Conservation (phyloP, 106 monocot genomes). For the Acorus calamus region DNA sequence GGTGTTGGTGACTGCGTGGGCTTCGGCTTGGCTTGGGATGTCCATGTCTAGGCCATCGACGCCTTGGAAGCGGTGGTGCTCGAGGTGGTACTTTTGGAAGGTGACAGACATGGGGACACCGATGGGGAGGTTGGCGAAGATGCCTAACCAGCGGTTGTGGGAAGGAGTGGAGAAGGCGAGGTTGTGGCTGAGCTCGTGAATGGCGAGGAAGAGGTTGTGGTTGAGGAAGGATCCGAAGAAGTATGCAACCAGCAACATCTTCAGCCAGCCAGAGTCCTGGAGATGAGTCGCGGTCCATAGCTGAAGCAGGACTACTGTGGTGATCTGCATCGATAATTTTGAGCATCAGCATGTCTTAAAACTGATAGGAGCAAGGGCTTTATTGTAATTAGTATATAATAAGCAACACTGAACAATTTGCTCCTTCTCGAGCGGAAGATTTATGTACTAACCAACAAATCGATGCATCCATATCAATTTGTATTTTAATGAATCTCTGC, state of each 20-base stretch:
- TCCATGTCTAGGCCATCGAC: conserved; percentile 90
- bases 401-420: too few species aligned
- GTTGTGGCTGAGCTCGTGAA: conserved; percentile 95
- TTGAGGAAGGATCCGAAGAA: conserved; percentile 95
- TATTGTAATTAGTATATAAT: too few species aligned
- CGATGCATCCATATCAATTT: too few species aligned
- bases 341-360: too few species aligned
- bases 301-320: conserved; percentile 60
- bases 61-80: conserved; percentile 90
- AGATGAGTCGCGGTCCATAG: conserved; percentile 63
- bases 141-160: conserved; percentile 75
- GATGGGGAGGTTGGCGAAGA: conserved; percentile 87
- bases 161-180: conserved; percentile 74
- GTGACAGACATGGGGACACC: conserved; percentile 96
- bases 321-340: conserved; percentile 31
- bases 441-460: too few species aligned
- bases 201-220: conserved; percentile 93
- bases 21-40: conserved; percentile 47
- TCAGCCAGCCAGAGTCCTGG: conserved; percentile 48
- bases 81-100: conserved; percentile 93
- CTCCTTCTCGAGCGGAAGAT: too few species aligned
- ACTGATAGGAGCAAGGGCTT: too few species aligned
- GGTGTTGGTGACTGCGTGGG: conserved; percentile 33
- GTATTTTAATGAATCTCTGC: too few species aligned
- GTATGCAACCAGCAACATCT: conserved; percentile 57